phyloP scores from a whole-genome alignment of 116 monocot genomes.

The Papilionanthe hybrid region DNA sequence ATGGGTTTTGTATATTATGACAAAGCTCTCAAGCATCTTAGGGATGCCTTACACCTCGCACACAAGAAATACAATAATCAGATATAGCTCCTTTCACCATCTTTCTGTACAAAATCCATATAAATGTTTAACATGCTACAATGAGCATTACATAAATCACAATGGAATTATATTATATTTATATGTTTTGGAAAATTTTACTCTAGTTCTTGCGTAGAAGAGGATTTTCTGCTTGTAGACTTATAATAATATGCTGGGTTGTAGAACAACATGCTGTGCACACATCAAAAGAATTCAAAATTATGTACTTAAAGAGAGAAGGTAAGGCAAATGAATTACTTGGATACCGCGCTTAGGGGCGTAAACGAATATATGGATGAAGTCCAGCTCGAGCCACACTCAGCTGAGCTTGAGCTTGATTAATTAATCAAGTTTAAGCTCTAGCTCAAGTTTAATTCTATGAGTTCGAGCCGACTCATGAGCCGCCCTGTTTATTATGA shows the following conservation, averaged over 20 bases:
- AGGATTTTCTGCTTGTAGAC: background rate
- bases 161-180: background rate
- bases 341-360: no score
- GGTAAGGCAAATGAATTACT: no score
- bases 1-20: conserved; percentile 23
- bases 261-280: conserved; percentile 52
- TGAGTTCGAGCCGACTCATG: no score
- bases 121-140: background rate
- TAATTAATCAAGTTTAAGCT: no score
- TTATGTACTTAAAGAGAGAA: no score
- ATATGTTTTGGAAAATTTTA: background rate
- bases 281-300: background rate
- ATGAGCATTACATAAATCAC: background rate
- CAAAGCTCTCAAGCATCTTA: conserved; percentile 13
- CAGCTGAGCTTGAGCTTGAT: no score
- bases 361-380: no score
- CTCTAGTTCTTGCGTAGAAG: background rate
- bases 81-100: background rate
- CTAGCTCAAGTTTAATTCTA: no score
- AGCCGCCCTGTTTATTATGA: no score
- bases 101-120: background rate
- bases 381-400: no score
- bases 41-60: background rate
- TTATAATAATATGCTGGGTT: conserved; percentile 8
- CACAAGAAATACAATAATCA: background rate